Percentiles rank a stretch among this genome's conserved stretches.
These are phyloP conservation scores for Colletotrichum sp. DNA, from an alignment of 2,329 filamentous ascomycete species.

Conservation along the genomic window DNA sequence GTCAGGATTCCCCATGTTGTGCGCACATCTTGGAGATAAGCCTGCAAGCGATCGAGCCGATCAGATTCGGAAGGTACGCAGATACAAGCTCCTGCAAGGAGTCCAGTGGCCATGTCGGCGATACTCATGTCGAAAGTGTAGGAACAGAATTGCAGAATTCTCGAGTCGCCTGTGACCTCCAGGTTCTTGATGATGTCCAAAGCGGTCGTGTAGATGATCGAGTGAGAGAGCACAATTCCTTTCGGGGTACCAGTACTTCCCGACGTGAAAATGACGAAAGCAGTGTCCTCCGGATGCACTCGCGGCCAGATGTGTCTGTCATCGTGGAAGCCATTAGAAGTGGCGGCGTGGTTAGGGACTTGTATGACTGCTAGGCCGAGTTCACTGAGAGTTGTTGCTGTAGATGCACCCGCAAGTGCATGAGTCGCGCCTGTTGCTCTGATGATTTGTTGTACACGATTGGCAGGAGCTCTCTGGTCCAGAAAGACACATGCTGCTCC, in stretches of 20 bases:
- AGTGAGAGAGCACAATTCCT: slow-evolving; percentile 45
- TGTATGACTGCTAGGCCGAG: neutral
- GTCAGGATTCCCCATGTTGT: neutral
- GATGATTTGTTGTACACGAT: neutral
- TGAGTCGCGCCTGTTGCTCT: neutral
- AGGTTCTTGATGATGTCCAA: neutral
- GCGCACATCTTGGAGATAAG: slow-evolving; percentile 6
- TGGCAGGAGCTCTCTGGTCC: neutral
- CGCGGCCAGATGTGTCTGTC: neutral
- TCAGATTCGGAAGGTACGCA: slow-evolving; percentile 60
- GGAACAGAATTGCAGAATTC: slow-evolving; percentile 50
- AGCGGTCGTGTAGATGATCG: slow-evolving; percentile 24
- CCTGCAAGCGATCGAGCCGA: slow-evolving; percentile 49
- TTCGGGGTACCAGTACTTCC: slow-evolving; percentile 60
- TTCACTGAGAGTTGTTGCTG: neutral
- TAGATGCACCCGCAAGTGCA: neutral
- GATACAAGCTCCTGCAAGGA: slow-evolving; percentile 61
- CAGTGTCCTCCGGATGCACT: neutral
- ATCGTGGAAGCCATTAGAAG: neutral
- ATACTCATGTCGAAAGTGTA: slow-evolving; percentile 59
- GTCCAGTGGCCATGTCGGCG: slow-evolving; percentile 53
- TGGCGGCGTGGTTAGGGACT: neutral
- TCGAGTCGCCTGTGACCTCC: neutral
- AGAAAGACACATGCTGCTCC: slow-evolving; percentile 28
- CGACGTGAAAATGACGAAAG: slow-evolving; percentile 54